Evolutionary conservation across 306 rosid genomes (phyloP).

Genomic region (Lotus japonicus): DNA sequence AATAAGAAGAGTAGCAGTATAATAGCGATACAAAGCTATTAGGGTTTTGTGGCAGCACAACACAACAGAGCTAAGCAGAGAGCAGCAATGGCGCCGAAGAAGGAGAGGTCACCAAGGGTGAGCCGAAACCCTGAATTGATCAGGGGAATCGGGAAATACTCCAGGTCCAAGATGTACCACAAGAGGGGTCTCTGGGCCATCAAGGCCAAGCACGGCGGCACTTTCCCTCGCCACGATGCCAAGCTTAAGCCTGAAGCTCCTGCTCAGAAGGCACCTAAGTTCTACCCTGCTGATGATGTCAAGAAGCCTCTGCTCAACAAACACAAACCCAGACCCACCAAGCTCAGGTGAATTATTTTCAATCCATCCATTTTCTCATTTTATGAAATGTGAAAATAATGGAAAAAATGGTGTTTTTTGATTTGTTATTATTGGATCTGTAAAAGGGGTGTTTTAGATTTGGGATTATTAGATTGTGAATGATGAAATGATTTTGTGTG

Average conservation of each 20-base stretch:
- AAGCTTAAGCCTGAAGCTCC: constrained; percentile 34
- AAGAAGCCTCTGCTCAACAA: constrained; percentile 52
- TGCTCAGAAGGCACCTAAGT: constrained; percentile 34
- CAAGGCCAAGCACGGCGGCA: constrained; percentile 63
- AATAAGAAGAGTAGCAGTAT: background rate
- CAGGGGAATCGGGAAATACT: constrained; percentile 52
- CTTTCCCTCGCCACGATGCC: constrained; percentile 49
- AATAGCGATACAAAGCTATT: background rate
- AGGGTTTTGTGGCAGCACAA: constrained; percentile 13
- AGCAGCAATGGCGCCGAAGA: constrained; percentile 48
- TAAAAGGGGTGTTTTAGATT: background rate
- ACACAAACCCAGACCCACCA: constrained; percentile 51
- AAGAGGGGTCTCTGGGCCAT: constrained; percentile 70
- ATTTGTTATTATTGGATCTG: background rate
- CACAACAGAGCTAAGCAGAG: background rate
- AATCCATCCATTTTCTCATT: too few species aligned
- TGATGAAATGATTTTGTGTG: background rate
- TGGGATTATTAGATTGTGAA: background rate
- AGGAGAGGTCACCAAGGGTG: constrained; percentile 21
- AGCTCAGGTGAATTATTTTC: constrained; percentile 61
- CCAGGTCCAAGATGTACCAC: constrained; percentile 55
- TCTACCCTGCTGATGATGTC: constrained; percentile 58
- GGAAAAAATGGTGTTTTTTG: background rate
- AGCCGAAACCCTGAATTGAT: constrained; percentile 57
- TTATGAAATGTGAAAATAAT: background rate